Evolutionary conservation across 2,329 filamentous ascomycete genomes (phyloP), one percentile per base, ranked within the genome.

Genomic region (Macrophomina tecta): DNA sequence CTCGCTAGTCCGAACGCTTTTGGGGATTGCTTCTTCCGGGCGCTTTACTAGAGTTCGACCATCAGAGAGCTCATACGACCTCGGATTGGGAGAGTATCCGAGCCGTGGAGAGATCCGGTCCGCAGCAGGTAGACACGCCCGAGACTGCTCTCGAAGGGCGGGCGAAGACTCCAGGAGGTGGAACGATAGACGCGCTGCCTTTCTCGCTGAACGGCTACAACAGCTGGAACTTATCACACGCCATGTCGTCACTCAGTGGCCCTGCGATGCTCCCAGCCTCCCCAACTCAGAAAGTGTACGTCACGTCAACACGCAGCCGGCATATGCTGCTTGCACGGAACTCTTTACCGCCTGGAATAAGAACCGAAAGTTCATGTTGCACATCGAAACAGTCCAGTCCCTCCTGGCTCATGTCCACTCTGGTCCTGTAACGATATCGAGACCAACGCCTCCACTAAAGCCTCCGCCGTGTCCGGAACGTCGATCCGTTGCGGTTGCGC

Each of bases 351-450:
- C n/a, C 16, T 63, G 60, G 60, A 63, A 63, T 12, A 28, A 63
- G 6, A 63, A 63, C 11, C 45, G 60, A 9, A 49, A 51, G 30
- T 63, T 63, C n/a, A 63, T 63, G 30, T 9, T 63, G 32, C 46
- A 63, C 23, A 51, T 63, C 11, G 45, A 18, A 4, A 18, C 28
- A 8, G 45, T 63, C 2, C 45, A 63, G 45, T 36, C 45, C 3
- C 5, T 16, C 16, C 45, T 63, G 7, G 16, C 7, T 5, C 48
- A 38, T 9, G 18, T 51, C 14, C 9, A 42, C 5, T 40, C 18
- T 4, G 30, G 14, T 9, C 45, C 3, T 3, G 8, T 28, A 2
- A 6, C 38, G 6, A 14, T 18, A n/a, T 45, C 45, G n/a, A 9
- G 9, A 30, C 28, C 2, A 11, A 7, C 34, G 28, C 7, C 7